Conservation (phyloP, 2,329 filamentous ascomycete genomes). For the Penicillium sp. region DNA sequence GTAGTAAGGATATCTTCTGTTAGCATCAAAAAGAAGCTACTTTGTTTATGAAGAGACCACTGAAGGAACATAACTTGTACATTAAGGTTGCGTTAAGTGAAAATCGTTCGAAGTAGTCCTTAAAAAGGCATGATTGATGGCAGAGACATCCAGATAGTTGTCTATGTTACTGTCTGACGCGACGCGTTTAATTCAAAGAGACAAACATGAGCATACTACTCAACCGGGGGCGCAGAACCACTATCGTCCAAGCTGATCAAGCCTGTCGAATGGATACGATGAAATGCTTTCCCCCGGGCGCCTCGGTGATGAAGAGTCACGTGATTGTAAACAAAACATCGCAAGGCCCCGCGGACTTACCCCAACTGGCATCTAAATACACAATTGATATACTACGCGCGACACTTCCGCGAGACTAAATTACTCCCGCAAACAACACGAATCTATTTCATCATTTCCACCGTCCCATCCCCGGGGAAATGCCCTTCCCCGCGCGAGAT, state of each 20-base stretch:
- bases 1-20: no score
- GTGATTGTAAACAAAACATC: not conserved
- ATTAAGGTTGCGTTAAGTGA: no score
- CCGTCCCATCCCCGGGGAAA: not conserved
- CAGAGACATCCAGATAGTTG: no score
- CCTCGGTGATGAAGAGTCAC: constrained; percentile 2
- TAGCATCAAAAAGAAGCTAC: no score
- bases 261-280: no score
- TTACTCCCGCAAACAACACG: not conserved
- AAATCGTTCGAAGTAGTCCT: no score
- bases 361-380: no score
- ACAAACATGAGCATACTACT: not conserved
- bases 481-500: constrained; percentile 9
- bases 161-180: not conserved
- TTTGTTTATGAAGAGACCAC: no score
- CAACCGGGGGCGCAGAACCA: no score
- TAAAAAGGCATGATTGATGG: no score
- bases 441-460: not conserved
- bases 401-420: not conserved
- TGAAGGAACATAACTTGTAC: no score
- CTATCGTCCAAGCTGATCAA: no score
- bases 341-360: not conserved
- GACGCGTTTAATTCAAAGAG: not conserved
- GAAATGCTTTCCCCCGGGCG: not conserved
- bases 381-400: not conserved